phyloP scores from a whole-genome alignment of 257 asterid genomes.

The Capsicum chinense region DNA sequence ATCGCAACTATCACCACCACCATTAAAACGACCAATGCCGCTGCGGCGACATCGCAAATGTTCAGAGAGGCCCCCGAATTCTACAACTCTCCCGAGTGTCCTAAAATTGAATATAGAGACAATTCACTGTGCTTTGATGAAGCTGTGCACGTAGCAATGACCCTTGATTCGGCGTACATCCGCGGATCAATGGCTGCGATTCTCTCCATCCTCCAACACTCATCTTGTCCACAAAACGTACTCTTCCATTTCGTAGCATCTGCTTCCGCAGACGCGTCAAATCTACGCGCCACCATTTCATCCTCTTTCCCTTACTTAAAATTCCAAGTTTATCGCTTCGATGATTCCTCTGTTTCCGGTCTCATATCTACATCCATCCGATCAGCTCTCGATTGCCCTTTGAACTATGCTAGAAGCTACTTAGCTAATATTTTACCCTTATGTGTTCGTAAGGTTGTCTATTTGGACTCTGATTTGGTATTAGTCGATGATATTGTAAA shows the following conservation, averaged over 20 bases:
- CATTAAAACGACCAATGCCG: background rate
- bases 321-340: slow-evolving; percentile 64
- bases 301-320: slow-evolving; percentile 76
- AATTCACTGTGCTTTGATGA: slow-evolving; percentile 48
- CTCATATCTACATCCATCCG: slow-evolving; percentile 93
- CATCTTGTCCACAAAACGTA: slow-evolving; percentile 81
- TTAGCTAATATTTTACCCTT: slow-evolving; percentile 71
- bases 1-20: background rate
- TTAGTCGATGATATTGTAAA: slow-evolving; percentile 85
- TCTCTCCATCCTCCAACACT: slow-evolving; percentile 78
- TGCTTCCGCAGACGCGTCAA: slow-evolving; percentile 54
- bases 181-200: slow-evolving; percentile 96
- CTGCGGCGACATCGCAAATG: slow-evolving; percentile 31
- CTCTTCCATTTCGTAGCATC: slow-evolving; percentile 79
- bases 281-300: slow-evolving; percentile 53
- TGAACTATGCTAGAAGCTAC: slow-evolving; percentile 91
- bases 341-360: slow-evolving; percentile 60
- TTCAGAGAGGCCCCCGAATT: slow-evolving; percentile 90
- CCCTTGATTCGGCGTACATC: slow-evolving; percentile 76
- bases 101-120: slow-evolving; percentile 37
- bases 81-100: slow-evolving; percentile 74
- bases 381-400: slow-evolving; percentile 91
- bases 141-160: slow-evolving; percentile 87
- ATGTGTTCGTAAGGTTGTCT: slow-evolving; percentile 75
- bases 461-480: slow-evolving; percentile 84